phyloP scores from a whole-genome alignment of 495 filamentous ascomycete species.

The Penicillium canariense region DNA sequence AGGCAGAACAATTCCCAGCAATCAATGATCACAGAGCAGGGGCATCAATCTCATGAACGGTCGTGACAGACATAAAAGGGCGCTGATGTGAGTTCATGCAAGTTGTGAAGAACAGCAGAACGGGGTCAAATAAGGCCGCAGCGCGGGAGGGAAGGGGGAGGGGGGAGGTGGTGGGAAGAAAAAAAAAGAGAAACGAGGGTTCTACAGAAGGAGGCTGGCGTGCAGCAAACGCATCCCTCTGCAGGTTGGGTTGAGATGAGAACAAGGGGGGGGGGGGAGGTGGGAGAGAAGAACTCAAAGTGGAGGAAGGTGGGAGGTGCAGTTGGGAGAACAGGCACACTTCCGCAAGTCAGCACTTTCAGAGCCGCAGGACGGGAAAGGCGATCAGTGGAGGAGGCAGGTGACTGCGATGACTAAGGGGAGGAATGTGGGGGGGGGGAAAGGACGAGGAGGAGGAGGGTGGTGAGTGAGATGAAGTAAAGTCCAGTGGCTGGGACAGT shows the following conservation, averaged over 20 bases:
- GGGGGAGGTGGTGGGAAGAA: conserved; percentile 28
- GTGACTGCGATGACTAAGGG: conserved; percentile 15
- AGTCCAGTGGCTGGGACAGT: not conserved
- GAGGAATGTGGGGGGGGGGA: conserved; percentile 7
- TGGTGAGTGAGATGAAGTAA: conserved; percentile 5
- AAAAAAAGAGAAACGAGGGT: conserved; percentile 1
- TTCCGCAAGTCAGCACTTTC: too few species aligned
- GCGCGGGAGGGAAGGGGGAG: conserved; percentile 9
- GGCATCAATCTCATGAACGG: conserved; percentile 58
- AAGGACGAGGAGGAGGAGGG: conserved; percentile 1
- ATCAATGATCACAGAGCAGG: conserved; percentile 27
- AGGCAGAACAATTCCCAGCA: not conserved
- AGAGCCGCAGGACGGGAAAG: conserved; percentile 24
- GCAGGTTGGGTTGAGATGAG: conserved; percentile 25
- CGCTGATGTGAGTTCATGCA: conserved; percentile 13
- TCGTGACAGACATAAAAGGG: conserved; percentile 46
- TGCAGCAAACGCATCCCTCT: conserved; percentile 35
- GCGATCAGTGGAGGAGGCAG: conserved; percentile 19
- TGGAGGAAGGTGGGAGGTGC: conserved; percentile 16
- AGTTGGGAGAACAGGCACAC: conserved; percentile 6
- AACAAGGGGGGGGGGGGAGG: conserved; percentile 13
- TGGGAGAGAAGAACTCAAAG: not conserved
- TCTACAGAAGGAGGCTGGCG: conserved; percentile 19
- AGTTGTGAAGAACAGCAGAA: conserved; percentile 13
- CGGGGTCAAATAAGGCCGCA: conserved; percentile 20